A percentile compares a stretch with the other conserved stretches of the same genome.
Conservation (phyloP, 345 rosid genomes). For the Hibiscus trionum region DNA sequence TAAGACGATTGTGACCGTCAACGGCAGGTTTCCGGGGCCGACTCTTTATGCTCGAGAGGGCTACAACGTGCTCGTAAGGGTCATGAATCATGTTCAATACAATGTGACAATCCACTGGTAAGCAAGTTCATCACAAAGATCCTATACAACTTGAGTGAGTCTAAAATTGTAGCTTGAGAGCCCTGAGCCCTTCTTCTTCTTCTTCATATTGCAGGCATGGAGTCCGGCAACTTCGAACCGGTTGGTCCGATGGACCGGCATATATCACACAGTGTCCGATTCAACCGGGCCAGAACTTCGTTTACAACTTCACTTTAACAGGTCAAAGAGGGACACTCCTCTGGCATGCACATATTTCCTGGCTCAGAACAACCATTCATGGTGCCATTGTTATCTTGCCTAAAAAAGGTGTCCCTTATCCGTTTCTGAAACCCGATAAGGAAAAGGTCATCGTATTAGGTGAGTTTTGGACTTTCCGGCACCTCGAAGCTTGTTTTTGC, state of each 20-base stretch:
- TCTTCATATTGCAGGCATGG: conserved; percentile 51
- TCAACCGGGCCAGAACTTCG: conserved; percentile 43
- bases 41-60: conserved; percentile 63
- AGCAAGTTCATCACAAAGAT: not conserved
- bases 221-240: conserved; percentile 51
- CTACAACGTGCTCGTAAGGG: conserved; percentile 48
- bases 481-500: not conserved
- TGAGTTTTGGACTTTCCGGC: not conserved
- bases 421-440: conserved; percentile 54
- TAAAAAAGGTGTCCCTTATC: conserved; percentile 47
- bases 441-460: conserved; percentile 53
- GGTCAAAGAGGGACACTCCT: conserved; percentile 75
- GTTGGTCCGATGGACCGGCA: conserved; percentile 78
- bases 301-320: conserved; percentile 59
- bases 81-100: conserved; percentile 46
- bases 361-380: conserved; percentile 64
- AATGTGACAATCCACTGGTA: conserved; percentile 73
- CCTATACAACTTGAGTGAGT: not conserved
- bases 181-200: not conserved
- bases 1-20: conserved; percentile 48
- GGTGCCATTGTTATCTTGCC: conserved; percentile 73
- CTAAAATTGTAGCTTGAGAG: not conserved
- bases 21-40: conserved; percentile 71
- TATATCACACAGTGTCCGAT: conserved; percentile 68
- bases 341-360: conserved; percentile 77